Evolutionary conservation across 1,284 basidiomycete species (phyloP).

Genomic region (Cutaneotrichosporon cavernicola): DNA sequence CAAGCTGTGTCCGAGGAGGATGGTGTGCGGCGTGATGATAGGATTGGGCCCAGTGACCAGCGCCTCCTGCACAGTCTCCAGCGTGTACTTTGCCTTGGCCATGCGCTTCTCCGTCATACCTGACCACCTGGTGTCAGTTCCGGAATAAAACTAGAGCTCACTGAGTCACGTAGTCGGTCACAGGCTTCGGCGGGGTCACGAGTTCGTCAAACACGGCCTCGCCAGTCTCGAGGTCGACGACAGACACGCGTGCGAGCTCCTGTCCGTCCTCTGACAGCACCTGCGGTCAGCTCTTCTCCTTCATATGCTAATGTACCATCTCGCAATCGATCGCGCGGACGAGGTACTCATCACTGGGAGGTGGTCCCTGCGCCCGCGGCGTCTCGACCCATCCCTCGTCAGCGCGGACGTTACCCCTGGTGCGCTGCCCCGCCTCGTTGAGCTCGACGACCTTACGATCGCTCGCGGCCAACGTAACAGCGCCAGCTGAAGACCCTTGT

Average conservation of each 20-base stretch:
- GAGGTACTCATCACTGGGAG: slow-evolving; percentile 37
- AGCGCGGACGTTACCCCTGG: slow-evolving; percentile 61
- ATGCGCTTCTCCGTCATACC: slow-evolving; percentile 79
- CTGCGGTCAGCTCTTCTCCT: slow-evolving; percentile 52
- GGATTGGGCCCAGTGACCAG: slow-evolving; percentile 59
- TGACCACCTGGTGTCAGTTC: slow-evolving; percentile 65
- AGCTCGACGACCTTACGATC: slow-evolving; percentile 10
- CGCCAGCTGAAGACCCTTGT: background rate
- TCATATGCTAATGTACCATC: slow-evolving; percentile 63
- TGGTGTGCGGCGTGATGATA: slow-evolving; percentile 64
- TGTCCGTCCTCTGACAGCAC: slow-evolving; percentile 82
- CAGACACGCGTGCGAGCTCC: slow-evolving; percentile 76
- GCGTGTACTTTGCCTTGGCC: slow-evolving; percentile 66
- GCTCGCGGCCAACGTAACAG: background rate
- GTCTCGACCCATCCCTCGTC: slow-evolving; percentile 66
- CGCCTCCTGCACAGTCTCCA: slow-evolving; percentile 70
- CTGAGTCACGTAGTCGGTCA: slow-evolving; percentile 84
- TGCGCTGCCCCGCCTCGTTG: slow-evolving; percentile 21
- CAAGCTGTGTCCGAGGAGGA: slow-evolving; percentile 88
- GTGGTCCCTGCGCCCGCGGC: slow-evolving; percentile 55
- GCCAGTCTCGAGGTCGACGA: slow-evolving; percentile 72
- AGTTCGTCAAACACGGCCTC: slow-evolving; percentile 77
- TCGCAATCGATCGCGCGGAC: slow-evolving; percentile 75
- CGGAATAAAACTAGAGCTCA: slow-evolving; percentile 44
- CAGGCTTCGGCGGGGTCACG: slow-evolving; percentile 76